Percentiles rank a stretch among this genome's conserved stretches.
Conservation (phyloP, 2,329 filamentous ascomycete species). For the Acrocalymma vagum region DNA sequence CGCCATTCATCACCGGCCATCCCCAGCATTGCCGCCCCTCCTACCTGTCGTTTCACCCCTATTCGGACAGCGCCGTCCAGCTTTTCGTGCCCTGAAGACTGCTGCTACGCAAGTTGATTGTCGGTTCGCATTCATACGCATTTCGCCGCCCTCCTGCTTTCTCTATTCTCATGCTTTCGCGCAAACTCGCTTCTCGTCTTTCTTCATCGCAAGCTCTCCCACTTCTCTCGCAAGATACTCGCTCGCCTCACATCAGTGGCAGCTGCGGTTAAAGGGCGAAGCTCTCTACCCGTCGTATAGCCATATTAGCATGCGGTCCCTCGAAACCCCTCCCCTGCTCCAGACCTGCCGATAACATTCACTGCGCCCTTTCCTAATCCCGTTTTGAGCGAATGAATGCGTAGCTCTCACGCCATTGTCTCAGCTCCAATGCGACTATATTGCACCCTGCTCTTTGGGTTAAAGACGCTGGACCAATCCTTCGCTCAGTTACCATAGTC, state of each 20-base stretch:
- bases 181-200: slow-evolving; percentile 11
- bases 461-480: slow-evolving; percentile 9
- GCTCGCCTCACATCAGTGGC: neutral
- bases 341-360: slow-evolving; percentile 9
- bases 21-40: slow-evolving; percentile 9
- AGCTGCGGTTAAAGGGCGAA: slow-evolving; percentile 5
- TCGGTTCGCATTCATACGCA: slow-evolving; percentile 11
- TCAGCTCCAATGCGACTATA: slow-evolving; percentile 8
- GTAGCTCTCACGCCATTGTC: slow-evolving; percentile 11
- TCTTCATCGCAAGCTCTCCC: slow-evolving; percentile 9
- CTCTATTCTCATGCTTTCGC: slow-evolving; percentile 10
- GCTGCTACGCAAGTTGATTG: slow-evolving; percentile 6
- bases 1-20: slow-evolving; percentile 6
- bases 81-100: slow-evolving; percentile 6
- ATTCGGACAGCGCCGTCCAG: slow-evolving; percentile 11
- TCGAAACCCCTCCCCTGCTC: slow-evolving; percentile 8
- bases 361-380: slow-evolving; percentile 8
- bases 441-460: slow-evolving; percentile 4
- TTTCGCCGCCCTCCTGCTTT: slow-evolving; percentile 10
- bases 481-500: slow-evolving; percentile 2
- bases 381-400: slow-evolving; percentile 9
- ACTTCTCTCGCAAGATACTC: slow-evolving; percentile 12
- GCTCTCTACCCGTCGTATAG: slow-evolving; percentile 5
- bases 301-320: slow-evolving; percentile 5
- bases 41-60: slow-evolving; percentile 13